A percentile compares a stretch with the other conserved stretches of the same genome.
Evolutionary conservation across 2,329 filamentous ascomycete species (phyloP).

Genomic region (Nemania abortiva): DNA sequence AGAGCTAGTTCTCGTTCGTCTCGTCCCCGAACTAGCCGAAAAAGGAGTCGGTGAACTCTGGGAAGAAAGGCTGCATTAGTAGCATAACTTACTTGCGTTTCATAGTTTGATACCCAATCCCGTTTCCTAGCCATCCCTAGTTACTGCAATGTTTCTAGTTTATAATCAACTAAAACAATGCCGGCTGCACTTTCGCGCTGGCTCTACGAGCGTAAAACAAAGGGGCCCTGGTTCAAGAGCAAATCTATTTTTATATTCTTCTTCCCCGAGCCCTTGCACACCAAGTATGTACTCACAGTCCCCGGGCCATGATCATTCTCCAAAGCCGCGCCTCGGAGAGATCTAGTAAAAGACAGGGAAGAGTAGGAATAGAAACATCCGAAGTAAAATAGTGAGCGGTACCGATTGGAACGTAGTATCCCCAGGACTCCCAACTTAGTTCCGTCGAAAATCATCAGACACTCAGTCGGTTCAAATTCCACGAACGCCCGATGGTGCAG

Average conservation of each 20-base stretch:
- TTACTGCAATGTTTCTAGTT: background rate
- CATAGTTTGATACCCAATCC: slow-evolving; percentile 25
- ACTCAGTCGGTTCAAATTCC: background rate
- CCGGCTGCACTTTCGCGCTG: background rate
- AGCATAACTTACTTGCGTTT: slow-evolving; percentile 10
- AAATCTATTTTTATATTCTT: slow-evolving; percentile 17
- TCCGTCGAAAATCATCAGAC: background rate
- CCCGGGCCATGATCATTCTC: background rate
- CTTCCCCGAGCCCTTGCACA: slow-evolving; percentile 19
- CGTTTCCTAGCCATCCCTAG: background rate
- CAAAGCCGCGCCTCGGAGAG: background rate
- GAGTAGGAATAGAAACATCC: background rate
- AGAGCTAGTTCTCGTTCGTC: slow-evolving; percentile 82
- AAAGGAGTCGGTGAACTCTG: slow-evolving; percentile 78
- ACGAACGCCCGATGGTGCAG: slow-evolving; percentile 12
- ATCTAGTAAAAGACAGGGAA: background rate
- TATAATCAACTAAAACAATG: background rate
- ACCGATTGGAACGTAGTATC: slow-evolving; percentile 4
- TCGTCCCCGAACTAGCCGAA: slow-evolving; percentile 86
- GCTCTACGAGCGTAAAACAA: background rate
- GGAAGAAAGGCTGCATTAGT: slow-evolving; percentile 71
- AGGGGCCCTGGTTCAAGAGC: background rate
- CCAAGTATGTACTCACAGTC: slow-evolving; percentile 12
- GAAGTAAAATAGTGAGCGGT: background rate
- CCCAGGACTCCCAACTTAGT: background rate